Evolutionary conservation across 257 asterid genomes (phyloP).

Genomic region (Solanum habrochaites): DNA sequence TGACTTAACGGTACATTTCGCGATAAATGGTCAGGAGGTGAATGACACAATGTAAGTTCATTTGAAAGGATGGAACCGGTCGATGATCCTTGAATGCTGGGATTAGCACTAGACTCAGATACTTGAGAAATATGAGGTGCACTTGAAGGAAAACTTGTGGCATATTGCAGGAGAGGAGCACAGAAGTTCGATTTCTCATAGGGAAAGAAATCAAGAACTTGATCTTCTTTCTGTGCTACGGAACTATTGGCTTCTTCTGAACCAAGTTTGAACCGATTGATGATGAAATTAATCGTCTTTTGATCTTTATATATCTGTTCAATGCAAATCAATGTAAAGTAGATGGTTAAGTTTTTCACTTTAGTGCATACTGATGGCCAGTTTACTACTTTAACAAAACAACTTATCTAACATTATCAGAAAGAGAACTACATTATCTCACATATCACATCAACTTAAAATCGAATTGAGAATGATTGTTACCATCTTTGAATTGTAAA

Average conservation of each 20-base stretch:
- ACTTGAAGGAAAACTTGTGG: neutral
- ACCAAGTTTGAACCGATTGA: slow-evolving; percentile 12
- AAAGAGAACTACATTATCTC: neutral
- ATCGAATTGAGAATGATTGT: neutral
- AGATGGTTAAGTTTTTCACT: neutral
- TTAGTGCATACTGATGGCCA: neutral
- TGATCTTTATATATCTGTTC: slow-evolving; percentile 49
- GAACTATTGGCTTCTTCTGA: slow-evolving; percentile 25
- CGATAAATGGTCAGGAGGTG: slow-evolving; percentile 5
- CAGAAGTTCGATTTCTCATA: slow-evolving; percentile 6
- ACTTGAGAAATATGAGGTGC: slow-evolving; percentile 4
- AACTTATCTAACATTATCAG: neutral
- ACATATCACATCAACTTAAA: neutral
- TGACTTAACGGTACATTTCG: slow-evolving; percentile 13
- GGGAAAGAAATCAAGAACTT: slow-evolving; percentile 2
- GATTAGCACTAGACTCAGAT: slow-evolving; percentile 19
- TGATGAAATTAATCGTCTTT: slow-evolving; percentile 32
- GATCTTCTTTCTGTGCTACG: slow-evolving; percentile 1
- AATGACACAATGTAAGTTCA: slow-evolving; percentile 18
- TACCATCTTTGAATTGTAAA: slow-evolving; percentile 44
- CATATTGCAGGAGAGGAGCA: slow-evolving; percentile 9
- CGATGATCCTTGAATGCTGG: slow-evolving; percentile 56
- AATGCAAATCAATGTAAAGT: neutral
- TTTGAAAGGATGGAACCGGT: slow-evolving; percentile 40
- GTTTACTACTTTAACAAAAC: neutral